Conservation (phyloP, 805 yeast species). For the Monosporozyma servazzii region DNA sequence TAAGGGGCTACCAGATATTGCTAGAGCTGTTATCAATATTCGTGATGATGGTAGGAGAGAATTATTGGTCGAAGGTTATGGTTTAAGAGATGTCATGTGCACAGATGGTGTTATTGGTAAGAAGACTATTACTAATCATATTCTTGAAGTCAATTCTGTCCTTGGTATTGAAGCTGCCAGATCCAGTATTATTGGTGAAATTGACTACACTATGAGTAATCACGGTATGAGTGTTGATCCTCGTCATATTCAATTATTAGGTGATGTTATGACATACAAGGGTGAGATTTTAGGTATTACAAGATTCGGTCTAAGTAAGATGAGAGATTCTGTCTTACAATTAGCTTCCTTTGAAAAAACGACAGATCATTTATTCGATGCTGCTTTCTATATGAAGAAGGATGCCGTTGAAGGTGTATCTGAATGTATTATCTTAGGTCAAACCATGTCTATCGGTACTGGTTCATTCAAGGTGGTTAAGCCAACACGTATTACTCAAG, state of each 20-base stretch:
- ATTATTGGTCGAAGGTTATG: slow-evolving; percentile 94
- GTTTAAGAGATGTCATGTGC: slow-evolving; percentile 90
- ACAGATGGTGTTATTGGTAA: slow-evolving; percentile 93
- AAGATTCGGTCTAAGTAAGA: slow-evolving; percentile 92
- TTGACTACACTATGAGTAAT: slow-evolving; percentile 94
- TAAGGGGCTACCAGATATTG: slow-evolving; percentile 82
- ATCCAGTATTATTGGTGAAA: slow-evolving; percentile 83
- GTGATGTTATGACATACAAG: slow-evolving; percentile 98
- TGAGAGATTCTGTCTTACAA: slow-evolving; percentile 96
- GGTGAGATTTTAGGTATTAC: slow-evolving; percentile 98
- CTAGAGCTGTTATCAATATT: slow-evolving; percentile 94
- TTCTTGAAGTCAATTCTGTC: slow-evolving; percentile 79
- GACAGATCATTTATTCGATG: slow-evolving; percentile 95
- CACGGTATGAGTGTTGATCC: slow-evolving; percentile 99
- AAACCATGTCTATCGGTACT: slow-evolving; percentile 95
- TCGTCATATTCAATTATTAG: slow-evolving; percentile 93
- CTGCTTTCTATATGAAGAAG: slow-evolving; percentile 94
- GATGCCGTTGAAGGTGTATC: slow-evolving; percentile 96
- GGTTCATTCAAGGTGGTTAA: slow-evolving; percentile 87
- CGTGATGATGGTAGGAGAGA: slow-evolving; percentile 80
- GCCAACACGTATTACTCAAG: slow-evolving; percentile 38
- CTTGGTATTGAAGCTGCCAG: slow-evolving; percentile 98
- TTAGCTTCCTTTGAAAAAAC: slow-evolving; percentile 97
- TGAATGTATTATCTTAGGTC: slow-evolving; percentile 95
- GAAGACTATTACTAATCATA: slow-evolving; percentile 83